Conservation (phyloP, 176 grass and related monocot genomes). For the Tillandsia leiboldiana region DNA sequence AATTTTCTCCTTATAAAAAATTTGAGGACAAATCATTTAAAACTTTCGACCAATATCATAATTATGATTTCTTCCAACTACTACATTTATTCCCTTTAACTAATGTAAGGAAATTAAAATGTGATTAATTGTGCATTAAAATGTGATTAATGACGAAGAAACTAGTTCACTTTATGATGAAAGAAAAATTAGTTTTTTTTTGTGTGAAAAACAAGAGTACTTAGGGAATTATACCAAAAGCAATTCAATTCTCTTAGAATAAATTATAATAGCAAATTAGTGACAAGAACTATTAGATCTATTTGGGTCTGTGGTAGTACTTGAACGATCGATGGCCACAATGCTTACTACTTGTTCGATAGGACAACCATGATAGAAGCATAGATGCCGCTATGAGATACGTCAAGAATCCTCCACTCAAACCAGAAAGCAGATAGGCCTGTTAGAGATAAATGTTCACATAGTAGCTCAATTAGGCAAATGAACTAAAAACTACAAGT, state of each 20-base stretch:
- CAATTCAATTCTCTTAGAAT: neutral
- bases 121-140: too few species aligned
- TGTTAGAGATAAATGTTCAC: slow-evolving; percentile 21
- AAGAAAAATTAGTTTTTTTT: too few species aligned
- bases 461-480: neutral
- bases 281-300: slow-evolving; percentile 8
- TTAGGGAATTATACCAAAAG: neutral
- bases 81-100: too few species aligned
- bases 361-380: slow-evolving; percentile 61
- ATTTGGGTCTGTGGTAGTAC: slow-evolving; percentile 30
- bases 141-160: too few species aligned
- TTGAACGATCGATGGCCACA: slow-evolving; percentile 49
- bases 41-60: too few species aligned
- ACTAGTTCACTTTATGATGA: too few species aligned
- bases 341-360: slow-evolving; percentile 27
- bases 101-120: too few species aligned
- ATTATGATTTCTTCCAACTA: too few species aligned
- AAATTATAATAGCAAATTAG: slow-evolving; percentile 8
- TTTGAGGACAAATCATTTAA: too few species aligned
- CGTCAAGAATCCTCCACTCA: slow-evolving; percentile 89
- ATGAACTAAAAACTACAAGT: neutral
- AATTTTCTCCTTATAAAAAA: too few species aligned
- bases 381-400: slow-evolving; percentile 78
- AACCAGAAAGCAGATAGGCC: slow-evolving; percentile 51
- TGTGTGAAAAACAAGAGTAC: neutral